Conservation (phyloP, 306 rosid genomes). For the Nissolia schottii region DNA sequence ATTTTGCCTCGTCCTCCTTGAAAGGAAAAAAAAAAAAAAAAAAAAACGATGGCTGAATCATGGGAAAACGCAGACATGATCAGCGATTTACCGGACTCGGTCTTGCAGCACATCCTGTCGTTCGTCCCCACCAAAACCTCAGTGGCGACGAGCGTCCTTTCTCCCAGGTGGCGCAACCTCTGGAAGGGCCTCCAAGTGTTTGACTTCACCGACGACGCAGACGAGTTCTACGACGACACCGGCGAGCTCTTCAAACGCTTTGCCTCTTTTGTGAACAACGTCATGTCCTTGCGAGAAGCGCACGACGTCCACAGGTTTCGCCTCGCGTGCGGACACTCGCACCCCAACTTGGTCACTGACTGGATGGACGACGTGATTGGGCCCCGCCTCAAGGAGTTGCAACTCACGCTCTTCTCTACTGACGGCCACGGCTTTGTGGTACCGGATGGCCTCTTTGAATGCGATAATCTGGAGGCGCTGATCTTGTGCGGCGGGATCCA, state of each 20-base stretch:
- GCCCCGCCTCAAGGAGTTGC: background rate
- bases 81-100: background rate
- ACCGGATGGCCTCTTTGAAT: background rate
- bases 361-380: background rate
- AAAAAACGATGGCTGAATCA: too few species aligned
- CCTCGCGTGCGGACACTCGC: background rate
- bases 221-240: background rate
- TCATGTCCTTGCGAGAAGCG: background rate
- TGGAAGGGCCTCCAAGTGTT: background rate
- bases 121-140: slow-evolving; percentile 12
- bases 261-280: background rate
- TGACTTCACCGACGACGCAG: background rate
- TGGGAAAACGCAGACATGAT: background rate
- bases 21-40: too few species aligned
- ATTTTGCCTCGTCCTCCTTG: too few species aligned
- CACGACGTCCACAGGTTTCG: background rate
- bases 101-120: slow-evolving; percentile 20
- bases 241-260: background rate
- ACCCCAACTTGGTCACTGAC: background rate
- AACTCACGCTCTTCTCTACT: background rate
- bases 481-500: background rate
- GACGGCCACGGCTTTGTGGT: background rate
- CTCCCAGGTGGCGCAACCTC: background rate
- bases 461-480: background rate
- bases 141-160: background rate